Evolutionary conservation across 1,284 basidiomycete species (phyloP).

Genomic region (Leccinum angustisporum): DNA sequence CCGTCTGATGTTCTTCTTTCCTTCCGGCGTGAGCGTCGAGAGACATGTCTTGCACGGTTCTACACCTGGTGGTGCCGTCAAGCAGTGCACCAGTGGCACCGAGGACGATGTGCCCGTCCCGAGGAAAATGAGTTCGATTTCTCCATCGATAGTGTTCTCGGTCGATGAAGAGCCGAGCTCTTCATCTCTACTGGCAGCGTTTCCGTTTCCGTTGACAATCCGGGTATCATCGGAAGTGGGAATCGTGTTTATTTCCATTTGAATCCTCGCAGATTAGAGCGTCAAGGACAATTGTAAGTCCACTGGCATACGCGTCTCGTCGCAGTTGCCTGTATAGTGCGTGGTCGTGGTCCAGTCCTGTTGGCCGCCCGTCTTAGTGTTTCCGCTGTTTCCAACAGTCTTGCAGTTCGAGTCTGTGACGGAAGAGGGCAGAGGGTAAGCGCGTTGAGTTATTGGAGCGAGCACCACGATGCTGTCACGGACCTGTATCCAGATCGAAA

Average conservation of each 20-base stretch:
- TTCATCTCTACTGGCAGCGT: not conserved
- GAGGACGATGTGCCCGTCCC: slow-evolving; percentile 76
- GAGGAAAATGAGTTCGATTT: slow-evolving; percentile 66
- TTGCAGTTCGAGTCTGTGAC: too few species aligned
- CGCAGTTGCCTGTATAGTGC: not conserved
- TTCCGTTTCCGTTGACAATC: not conserved
- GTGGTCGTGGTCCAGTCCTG: too few species aligned
- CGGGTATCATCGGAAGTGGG: slow-evolving; percentile 2
- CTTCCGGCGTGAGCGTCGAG: slow-evolving; percentile 62
- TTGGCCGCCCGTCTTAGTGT: too few species aligned
- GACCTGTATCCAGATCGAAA: not conserved
- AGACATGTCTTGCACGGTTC: slow-evolving; percentile 62
- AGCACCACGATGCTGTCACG: not conserved
- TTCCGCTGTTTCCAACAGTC: too few species aligned
- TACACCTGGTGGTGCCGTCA: slow-evolving; percentile 53
- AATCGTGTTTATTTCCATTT: slow-evolving; percentile 6
- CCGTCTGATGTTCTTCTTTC: slow-evolving; percentile 72
- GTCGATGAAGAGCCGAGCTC: not conserved
- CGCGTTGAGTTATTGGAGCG: too few species aligned
- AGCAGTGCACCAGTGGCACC: slow-evolving; percentile 62
- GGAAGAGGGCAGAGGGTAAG: too few species aligned
- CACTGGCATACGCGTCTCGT: not conserved
- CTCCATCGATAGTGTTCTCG: not conserved
- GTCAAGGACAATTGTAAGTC: not conserved
- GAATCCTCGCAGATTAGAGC: not conserved